Evolutionary conservation across 2,329 filamentous ascomycete genomes (phyloP), one percentile per base, ranked within the genome.

Genomic region (Aspergillus sp.): DNA sequence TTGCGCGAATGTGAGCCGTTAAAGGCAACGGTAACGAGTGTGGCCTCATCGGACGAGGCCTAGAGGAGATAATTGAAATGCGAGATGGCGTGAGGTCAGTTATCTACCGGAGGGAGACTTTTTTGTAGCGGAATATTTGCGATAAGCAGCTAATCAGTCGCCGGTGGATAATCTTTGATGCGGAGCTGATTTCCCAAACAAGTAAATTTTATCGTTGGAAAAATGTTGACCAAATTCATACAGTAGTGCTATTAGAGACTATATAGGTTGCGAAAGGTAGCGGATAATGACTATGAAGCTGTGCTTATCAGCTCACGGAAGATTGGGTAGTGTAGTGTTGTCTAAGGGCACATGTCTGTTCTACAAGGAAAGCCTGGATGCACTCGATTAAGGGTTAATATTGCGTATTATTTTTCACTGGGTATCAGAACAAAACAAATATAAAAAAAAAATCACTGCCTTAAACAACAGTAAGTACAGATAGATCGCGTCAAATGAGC

Each of bases 11-110:
- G 48, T 62, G 64, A 40, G 64, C 62, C 64, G 62, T 63, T 54
- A 57, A 62, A 45, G 66, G 60, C 55, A 72, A 60, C 21, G 59
- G 52, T 14, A 53, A 50, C 43, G 63, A 57, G 48, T 60, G 66
- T 41, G 66, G 65, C 58, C 67, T 60, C 71, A 74, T 74, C 46
- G 52, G 53, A 61, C 59, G 62, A 57, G n/a, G 33, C 17, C 48
- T 43, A 33, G 48, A 33, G 31, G 23, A 46, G 19, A 37, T 44
- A 51, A 35, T 54, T 53, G 46, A 52, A 57, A 54, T 41, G 56
- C 54, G 44, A 56, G 11, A 2, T 23, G 19, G 40, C 17, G 31
- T 6, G n/a, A 14, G 46, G 14, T 19, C 21, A 23, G 25, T 31
- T 21, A 39, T 43, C 41, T 19, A 46, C 19, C 25, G n/a, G n/a